These are phyloP conservation scores for Nakaseomyces uthaithaninus DNA, from an alignment of 1,139 yeast species.

Conservation along the genomic window DNA sequence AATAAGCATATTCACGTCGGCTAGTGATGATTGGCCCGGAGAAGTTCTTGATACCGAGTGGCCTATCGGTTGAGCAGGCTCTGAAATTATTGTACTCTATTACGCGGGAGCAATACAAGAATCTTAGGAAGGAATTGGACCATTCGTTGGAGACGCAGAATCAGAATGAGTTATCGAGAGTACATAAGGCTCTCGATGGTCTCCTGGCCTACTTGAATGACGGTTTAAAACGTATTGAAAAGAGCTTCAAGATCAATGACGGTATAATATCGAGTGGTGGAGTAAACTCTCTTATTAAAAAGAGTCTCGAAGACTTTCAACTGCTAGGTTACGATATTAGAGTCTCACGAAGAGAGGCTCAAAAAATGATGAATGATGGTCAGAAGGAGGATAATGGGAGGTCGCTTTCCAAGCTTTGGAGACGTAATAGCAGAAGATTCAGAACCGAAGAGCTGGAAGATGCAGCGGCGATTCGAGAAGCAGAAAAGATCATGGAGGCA, in stretches of 20 bases:
- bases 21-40: conserved; percentile 20
- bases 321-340: conserved; percentile 27
- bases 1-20: too few species aligned
- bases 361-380: background rate
- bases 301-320: conserved; percentile 22
- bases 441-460: conserved; percentile 15
- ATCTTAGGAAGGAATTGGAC: conserved; percentile 13
- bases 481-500: conserved; percentile 16
- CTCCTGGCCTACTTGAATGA: conserved; percentile 21
- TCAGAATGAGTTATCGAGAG: conserved; percentile 14
- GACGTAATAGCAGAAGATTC: conserved; percentile 10
- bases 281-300: conserved; percentile 13
- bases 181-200: conserved; percentile 16
- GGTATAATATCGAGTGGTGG: conserved; percentile 10
- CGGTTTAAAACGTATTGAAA: conserved; percentile 22
- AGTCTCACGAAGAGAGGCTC: conserved; percentile 15
- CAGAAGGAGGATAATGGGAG: conserved; percentile 1
- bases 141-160: conserved; percentile 2
- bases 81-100: conserved; percentile 26
- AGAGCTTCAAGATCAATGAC: conserved; percentile 16
- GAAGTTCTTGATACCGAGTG: conserved; percentile 26
- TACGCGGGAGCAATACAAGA: conserved; percentile 23
- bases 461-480: conserved; percentile 18
- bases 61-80: conserved; percentile 26
- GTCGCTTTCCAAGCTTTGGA: conserved; percentile 12